Conservation (phyloP, 2,329 filamentous ascomycete genomes). For the Blastomyces silverae region DNA sequence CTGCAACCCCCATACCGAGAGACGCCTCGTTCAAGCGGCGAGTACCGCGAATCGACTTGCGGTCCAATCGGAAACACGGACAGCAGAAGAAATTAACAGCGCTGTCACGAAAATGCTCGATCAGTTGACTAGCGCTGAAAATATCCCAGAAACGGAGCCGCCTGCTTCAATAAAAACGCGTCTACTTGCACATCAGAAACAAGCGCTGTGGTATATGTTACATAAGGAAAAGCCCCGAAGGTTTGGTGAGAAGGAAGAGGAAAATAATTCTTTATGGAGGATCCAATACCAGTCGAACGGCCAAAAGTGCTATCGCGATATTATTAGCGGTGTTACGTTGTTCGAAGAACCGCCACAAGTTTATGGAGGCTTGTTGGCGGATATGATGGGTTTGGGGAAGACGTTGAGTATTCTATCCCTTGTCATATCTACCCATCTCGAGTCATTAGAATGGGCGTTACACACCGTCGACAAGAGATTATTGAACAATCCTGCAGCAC, state of each 20-base stretch:
- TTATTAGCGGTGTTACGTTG: constrained; percentile 69
- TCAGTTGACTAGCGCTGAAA: constrained; percentile 66
- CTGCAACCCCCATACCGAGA: constrained; percentile 65
- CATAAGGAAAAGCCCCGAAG: constrained; percentile 63
- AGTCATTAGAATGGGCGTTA: constrained; percentile 57
- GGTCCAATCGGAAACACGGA: constrained; percentile 48
- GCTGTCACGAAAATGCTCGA: constrained; percentile 87
- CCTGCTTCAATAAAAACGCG: constrained; percentile 56
- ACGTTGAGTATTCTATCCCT: constrained; percentile 79
- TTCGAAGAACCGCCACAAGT: constrained; percentile 57
- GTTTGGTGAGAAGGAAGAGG: constrained; percentile 53
- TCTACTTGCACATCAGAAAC: constrained; percentile 79
- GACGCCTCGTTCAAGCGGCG: constrained; percentile 33
- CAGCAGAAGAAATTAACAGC: constrained; percentile 75
- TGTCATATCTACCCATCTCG: constrained; percentile 57
- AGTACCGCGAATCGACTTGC: constrained; percentile 23
- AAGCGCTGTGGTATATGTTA: constrained; percentile 80
- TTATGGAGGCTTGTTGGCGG: constrained; percentile 67
- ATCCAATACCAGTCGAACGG: constrained; percentile 52
- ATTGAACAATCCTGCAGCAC: constrained; percentile 23
- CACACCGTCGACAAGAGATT: constrained; percentile 44
- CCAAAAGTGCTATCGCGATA: constrained; percentile 63
- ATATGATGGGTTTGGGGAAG: constrained; percentile 87
- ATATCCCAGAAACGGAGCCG: constrained; percentile 67
- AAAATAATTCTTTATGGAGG: constrained; percentile 72